Evolutionary conservation across 1,284 basidiomycete species (phyloP).

Genomic region (Rhizoctonia solani): DNA sequence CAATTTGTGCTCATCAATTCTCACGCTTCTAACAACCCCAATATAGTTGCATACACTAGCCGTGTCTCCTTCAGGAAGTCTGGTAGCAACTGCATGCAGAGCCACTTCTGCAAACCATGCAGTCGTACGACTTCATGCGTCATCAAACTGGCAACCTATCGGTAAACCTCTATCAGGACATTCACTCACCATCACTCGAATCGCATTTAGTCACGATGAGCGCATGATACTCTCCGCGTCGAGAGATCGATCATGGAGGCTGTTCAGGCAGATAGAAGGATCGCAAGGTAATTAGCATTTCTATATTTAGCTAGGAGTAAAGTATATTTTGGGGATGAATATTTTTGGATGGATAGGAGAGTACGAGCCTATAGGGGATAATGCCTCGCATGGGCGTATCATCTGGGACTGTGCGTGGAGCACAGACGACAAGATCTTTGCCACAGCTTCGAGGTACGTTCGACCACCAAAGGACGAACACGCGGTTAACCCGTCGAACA

Average conservation of each 20-base stretch:
- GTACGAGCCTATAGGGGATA: constrained; percentile 64
- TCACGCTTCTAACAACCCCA: constrained; percentile 30
- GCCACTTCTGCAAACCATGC: constrained; percentile 88
- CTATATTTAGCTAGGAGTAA: background rate
- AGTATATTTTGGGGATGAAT: background rate
- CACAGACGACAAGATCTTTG: constrained; percentile 72
- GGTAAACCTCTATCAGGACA: constrained; percentile 82
- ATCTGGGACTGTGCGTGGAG: constrained; percentile 95
- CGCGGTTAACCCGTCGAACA: too few species aligned
- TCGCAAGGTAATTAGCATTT: constrained; percentile 47
- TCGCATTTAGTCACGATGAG: constrained; percentile 88
- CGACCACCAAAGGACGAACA: background rate
- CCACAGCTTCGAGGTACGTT: constrained; percentile 76
- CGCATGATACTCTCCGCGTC: constrained; percentile 79
- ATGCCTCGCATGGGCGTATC: constrained; percentile 89
- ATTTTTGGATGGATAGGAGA: constrained; percentile 47
- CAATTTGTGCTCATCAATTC: too few species aligned
- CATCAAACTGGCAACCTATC: constrained; percentile 64
- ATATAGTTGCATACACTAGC: constrained; percentile 75
- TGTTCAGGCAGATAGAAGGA: constrained; percentile 59
- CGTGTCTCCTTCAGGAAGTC: constrained; percentile 65
- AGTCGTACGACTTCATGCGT: constrained; percentile 79
- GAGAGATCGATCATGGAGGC: constrained; percentile 89
- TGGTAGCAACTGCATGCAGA: constrained; percentile 92
- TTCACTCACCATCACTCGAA: constrained; percentile 84